Percentiles rank a stretch among this genome's conserved stretches.
phyloP scores from a whole-genome alignment of 1,284 basidiomycete genomes.

The Cronartium quercuum region DNA sequence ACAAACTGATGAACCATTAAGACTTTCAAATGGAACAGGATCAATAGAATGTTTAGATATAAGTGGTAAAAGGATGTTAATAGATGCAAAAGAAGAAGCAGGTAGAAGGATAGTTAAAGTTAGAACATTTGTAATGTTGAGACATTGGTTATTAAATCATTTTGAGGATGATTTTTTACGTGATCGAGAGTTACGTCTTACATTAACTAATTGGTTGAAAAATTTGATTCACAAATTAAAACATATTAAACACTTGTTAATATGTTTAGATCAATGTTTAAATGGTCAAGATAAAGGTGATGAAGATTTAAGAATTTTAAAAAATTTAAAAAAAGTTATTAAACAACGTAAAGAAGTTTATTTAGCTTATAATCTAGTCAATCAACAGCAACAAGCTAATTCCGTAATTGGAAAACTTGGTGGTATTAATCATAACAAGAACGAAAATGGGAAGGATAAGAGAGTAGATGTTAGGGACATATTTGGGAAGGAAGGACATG shows the following conservation, averaged over 20 bases:
- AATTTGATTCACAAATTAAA: slow-evolving; percentile 63
- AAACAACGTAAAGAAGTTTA: slow-evolving; percentile 65
- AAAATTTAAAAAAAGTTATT: slow-evolving; percentile 69
- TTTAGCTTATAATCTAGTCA: background rate
- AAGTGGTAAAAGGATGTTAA: background rate
- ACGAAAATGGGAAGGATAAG: slow-evolving; percentile 13
- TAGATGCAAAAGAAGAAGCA: slow-evolving; percentile 56
- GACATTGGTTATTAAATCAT: slow-evolving; percentile 79
- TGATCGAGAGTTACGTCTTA: slow-evolving; percentile 64
- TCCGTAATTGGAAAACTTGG: slow-evolving; percentile 33
- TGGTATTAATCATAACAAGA: slow-evolving; percentile 34
- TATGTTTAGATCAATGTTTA: background rate
- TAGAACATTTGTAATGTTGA: slow-evolving; percentile 74
- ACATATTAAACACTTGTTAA: slow-evolving; percentile 58
- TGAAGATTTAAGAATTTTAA: slow-evolving; percentile 53
- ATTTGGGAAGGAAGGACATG: background rate
- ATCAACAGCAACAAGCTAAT: too few relatives aligned
- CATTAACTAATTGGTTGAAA: slow-evolving; percentile 72
- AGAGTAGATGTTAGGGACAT: background rate
- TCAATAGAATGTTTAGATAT: slow-evolving; percentile 42
- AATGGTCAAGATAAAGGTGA: slow-evolving; percentile 54
- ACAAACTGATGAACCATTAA: slow-evolving; percentile 44
- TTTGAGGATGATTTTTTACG: slow-evolving; percentile 76
- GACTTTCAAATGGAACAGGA: slow-evolving; percentile 46
- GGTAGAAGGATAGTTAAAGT: slow-evolving; percentile 69